These are phyloP conservation scores for Oxytropis ochrocephala DNA, from an alignment of 306 rosid genomes.

Conservation along the genomic window DNA sequence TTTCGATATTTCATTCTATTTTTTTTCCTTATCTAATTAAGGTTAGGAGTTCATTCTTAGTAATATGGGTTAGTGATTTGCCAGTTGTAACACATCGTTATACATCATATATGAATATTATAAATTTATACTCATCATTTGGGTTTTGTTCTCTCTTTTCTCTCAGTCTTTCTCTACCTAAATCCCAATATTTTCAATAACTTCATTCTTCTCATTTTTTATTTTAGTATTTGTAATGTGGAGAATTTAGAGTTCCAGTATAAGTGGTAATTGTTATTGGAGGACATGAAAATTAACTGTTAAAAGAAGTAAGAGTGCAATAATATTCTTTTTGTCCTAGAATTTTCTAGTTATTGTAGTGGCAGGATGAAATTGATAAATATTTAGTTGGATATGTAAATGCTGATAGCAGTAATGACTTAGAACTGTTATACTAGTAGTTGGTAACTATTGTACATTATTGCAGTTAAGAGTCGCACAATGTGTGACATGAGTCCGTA, in stretches of 20 bases:
- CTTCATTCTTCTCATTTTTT: not conserved
- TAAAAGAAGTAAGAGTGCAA: not conserved
- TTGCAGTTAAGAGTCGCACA: conserved; percentile 5
- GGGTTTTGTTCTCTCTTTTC: not conserved
- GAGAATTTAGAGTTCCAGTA: not conserved
- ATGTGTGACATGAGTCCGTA: conserved; percentile 5
- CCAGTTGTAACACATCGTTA: not conserved
- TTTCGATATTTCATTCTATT: not conserved
- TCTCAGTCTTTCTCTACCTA: not conserved
- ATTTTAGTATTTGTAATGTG: not conserved
- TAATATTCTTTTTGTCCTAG: not conserved
- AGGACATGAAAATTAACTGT: conserved; percentile 5
- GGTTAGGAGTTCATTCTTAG: not conserved
- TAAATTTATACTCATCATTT: not conserved
- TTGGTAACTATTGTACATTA: not conserved
- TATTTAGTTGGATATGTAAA: conserved; percentile 9
- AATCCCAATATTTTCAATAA: not conserved
- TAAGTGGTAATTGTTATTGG: not conserved
- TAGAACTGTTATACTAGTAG: not conserved
- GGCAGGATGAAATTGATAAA: conserved; percentile 2
- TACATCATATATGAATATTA: not conserved
- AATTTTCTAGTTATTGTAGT: not conserved
- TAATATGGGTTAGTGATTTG: not conserved
- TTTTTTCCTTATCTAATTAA: not conserved
- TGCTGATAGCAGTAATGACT: not conserved